These are phyloP conservation scores for Fusarium sp. DNA, from an alignment of 2,329 filamentous ascomycete species.

Conservation along the genomic window DNA sequence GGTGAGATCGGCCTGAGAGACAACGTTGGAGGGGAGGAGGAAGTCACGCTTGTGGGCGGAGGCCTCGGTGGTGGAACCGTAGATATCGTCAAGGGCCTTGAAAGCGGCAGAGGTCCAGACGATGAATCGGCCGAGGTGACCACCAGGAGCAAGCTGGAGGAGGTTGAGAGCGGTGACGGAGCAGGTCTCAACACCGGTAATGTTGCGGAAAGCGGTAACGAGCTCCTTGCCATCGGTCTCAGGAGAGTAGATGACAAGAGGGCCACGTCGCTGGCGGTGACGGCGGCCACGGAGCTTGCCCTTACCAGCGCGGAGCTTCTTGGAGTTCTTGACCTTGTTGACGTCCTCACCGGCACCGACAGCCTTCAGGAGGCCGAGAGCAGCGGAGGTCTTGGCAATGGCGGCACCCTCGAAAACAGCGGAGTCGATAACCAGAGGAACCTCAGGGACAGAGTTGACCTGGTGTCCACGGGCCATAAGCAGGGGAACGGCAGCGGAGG, in stretches of 20 bases:
- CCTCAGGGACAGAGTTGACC: conserved; percentile 91
- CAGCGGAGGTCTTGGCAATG: conserved; percentile 88
- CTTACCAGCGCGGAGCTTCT: conserved; percentile 98
- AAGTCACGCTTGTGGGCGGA: conserved; percentile 99
- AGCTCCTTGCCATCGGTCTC: conserved; percentile 96
- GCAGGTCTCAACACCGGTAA: conserved; percentile 96
- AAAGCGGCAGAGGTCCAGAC: conserved; percentile 99
- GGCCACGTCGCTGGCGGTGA: conserved; percentile 96
- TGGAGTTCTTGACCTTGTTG: conserved; percentile 94
- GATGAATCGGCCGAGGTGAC: conserved; percentile 98
- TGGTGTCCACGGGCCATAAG: conserved; percentile 98
- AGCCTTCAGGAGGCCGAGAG: conserved; percentile 87
- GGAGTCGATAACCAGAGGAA: conserved; percentile 95
- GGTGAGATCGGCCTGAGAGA: conserved; percentile 93
- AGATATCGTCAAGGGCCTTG: conserved; percentile 95
- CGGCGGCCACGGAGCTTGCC: conserved; percentile 98
- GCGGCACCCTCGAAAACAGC: conserved; percentile 84
- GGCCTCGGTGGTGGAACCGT: conserved; percentile 90
- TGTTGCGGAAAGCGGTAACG: conserved; percentile 96
- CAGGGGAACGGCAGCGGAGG: conserved; percentile 93
- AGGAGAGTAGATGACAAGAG: conserved; percentile 97
- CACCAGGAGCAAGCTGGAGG: conserved; percentile 98
- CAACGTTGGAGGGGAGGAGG: conserved; percentile 91
- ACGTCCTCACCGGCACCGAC: conserved; percentile 91
- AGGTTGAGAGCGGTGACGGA: conserved; percentile 96